A percentile compares a stretch with the other conserved stretches of the same genome.
phyloP scores from a whole-genome alignment of 768 basidiomycete genomes.

The Lactarius indigo region DNA sequence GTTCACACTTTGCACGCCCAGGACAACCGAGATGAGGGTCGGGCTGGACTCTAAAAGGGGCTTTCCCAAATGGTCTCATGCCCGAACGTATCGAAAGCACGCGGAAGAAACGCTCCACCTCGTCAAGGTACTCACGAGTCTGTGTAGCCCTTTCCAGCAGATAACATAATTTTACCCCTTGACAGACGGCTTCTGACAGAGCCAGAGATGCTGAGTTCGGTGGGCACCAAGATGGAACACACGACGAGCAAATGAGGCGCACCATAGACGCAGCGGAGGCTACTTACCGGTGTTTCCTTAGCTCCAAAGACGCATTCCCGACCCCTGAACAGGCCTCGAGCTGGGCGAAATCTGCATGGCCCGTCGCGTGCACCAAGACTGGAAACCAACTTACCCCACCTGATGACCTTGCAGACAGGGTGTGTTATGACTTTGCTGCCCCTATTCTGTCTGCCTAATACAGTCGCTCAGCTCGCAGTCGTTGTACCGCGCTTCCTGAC shows the following conservation, averaged over 20 bases:
- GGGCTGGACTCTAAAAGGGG: conserved; percentile 2
- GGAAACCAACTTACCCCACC: background rate
- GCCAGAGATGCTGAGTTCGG: background rate
- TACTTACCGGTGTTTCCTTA: conserved; percentile 10
- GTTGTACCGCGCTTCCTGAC: background rate
- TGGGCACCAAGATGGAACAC: background rate
- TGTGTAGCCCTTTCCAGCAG: background rate
- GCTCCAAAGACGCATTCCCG: conserved; percentile 8
- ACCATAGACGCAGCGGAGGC: background rate
- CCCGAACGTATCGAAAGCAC: conserved; percentile 5
- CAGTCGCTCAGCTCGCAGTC: background rate
- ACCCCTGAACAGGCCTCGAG: background rate
- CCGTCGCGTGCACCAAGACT: conserved; percentile 6
- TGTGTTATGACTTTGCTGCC: background rate
- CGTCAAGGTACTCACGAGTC: conserved; percentile 2
- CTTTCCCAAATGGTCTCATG: background rate
- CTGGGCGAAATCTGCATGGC: conserved; percentile 12
- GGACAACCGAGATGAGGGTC: background rate
- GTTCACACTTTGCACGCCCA: background rate
- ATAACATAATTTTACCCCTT: background rate
- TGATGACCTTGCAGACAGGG: conserved; percentile 1
- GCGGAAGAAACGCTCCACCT: conserved; percentile 7
- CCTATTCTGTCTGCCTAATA: background rate
- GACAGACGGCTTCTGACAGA: conserved; percentile 9
- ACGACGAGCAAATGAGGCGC: background rate